Base-by-base conservation (phyloP, 2,329 filamentous ascomycete genomes). In the Paramyrothecium sp. region DNA sequence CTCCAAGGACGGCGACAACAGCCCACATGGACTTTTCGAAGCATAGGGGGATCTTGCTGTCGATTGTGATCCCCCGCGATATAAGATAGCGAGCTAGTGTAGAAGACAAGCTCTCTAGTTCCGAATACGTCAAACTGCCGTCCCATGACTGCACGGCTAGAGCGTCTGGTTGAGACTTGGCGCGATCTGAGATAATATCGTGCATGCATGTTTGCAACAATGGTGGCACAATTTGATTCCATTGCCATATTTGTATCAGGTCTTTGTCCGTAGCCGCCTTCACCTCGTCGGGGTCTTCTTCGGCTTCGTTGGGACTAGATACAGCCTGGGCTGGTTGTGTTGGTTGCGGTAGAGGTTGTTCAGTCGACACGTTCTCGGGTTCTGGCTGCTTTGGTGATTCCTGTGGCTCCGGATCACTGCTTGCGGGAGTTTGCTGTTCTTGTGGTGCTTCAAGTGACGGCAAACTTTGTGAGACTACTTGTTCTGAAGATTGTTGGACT, bases 101-200 rank as follows among this genome's bases (percentile, higher is more conserved):
- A 26, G 73, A 74, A 2, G 80, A 79, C 13, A 75, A 67, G 1
- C 64, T 60, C 38, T 81, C 76, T 2, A 82, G 68, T 51, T 81
- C 73, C 38, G 64, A 55, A 58, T 82, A 82, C 3, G 77, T 80
- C 54, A 80, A 72, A 55, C 65, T 64, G 34, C 80, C 79, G 57
- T 82, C 80, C 78, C 78, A 82, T 0, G 80, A 80, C 55, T 77
- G 67, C n/a, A 82, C 72, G 23, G 80, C 80, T 5, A 72, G 60
- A 21, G 71, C 69, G n/a, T 71, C 61, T 1, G 79, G 78, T 3
- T 73, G 69, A 22, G 62, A 58, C 13, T 58, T 61, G 13, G 75
- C 74, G 53, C 73, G 72, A 13, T 75, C 70, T 11, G 71, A 68
- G 55, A 83, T 74, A 56, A 81, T 65, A 47, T 81, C 75, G 59